These are phyloP conservation scores for Salix suchowensis DNA, from an alignment of 345 rosid species.

Conservation along the genomic window DNA sequence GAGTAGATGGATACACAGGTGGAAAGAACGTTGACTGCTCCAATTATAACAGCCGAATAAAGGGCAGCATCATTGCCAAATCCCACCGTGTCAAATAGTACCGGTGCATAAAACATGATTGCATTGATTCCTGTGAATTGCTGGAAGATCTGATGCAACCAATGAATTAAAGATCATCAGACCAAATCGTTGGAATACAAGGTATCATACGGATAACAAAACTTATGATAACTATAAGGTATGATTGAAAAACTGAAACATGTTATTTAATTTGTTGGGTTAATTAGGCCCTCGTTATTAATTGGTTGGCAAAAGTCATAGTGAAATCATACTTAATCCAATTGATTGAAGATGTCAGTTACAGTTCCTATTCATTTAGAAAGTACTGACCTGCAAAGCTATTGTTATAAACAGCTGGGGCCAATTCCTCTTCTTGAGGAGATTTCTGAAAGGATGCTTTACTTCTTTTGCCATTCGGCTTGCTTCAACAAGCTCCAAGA, in stretches of 20 bases:
- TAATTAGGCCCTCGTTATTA: not conserved
- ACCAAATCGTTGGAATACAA: not conserved
- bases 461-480: slow-evolving; percentile 80
- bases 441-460: slow-evolving; percentile 86
- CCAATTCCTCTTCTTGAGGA: slow-evolving; percentile 61
- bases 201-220: not conserved
- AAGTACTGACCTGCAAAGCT: slow-evolving; percentile 62
- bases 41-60: slow-evolving; percentile 86
- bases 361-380: not conserved
- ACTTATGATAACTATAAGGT: not conserved
- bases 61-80: slow-evolving; percentile 77
- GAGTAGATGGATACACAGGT: slow-evolving; percentile 78
- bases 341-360: not conserved
- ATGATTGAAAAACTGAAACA: not conserved
- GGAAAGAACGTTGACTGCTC: slow-evolving; percentile 85
- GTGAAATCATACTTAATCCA: not conserved
- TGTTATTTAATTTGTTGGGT: not conserved
- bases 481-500: slow-evolving; percentile 79
- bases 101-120: slow-evolving; percentile 96
- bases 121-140: slow-evolving; percentile 93
- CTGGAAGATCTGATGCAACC: slow-evolving; percentile 64
- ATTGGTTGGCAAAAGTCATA: not conserved
- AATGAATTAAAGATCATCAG: not conserved
- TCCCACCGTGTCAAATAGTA: slow-evolving; percentile 71
- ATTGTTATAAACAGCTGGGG: slow-evolving; percentile 78